Percentiles rank a stretch among this genome's conserved stretches.
These are phyloP conservation scores for Leishmania lainsoni DNA, from an alignment of 208 protist species.

Conservation along the genomic window DNA sequence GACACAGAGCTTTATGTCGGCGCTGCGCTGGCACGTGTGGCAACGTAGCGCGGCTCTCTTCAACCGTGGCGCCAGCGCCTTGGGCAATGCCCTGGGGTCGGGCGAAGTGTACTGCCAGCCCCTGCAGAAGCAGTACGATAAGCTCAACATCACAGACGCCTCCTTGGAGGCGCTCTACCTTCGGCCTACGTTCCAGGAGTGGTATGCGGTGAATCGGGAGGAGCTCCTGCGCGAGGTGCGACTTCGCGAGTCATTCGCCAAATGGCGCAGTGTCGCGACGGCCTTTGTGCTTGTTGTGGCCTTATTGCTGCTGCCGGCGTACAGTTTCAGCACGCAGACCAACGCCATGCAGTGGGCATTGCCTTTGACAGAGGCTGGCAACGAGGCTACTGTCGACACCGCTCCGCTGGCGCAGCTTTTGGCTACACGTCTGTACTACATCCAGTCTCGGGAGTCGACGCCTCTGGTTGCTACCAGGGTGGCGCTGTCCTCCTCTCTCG, in stretches of 20 bases:
- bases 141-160: conserved; percentile 42
- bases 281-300: conserved; percentile 41
- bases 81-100: conserved; percentile 13
- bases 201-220: conserved; percentile 57
- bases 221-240: conserved; percentile 46
- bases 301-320: conserved; percentile 56
- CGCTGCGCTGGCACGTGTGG: conserved; percentile 12
- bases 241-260: conserved; percentile 33
- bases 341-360: conserved; percentile 19
- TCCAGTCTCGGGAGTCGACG: conserved; percentile 15
- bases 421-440: conserved; percentile 28
- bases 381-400: conserved; percentile 6
- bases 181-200: conserved; percentile 48
- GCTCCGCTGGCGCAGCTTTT: conserved; percentile 38
- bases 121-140: conserved; percentile 25
- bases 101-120: conserved; percentile 33
- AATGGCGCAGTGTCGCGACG: conserved; percentile 42
- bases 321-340: conserved; percentile 56
- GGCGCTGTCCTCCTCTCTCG: conserved; percentile 7
- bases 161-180: conserved; percentile 56
- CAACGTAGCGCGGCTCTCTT: conserved; percentile 11
- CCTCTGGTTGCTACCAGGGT: conserved; percentile 3
- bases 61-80: neutral
- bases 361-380: conserved; percentile 6
- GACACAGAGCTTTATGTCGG: conserved; percentile 19